These are phyloP conservation scores for Pelagophyceae sp. DNA, from an alignment of 352 stramenopile species.

Conservation along the genomic window DNA sequence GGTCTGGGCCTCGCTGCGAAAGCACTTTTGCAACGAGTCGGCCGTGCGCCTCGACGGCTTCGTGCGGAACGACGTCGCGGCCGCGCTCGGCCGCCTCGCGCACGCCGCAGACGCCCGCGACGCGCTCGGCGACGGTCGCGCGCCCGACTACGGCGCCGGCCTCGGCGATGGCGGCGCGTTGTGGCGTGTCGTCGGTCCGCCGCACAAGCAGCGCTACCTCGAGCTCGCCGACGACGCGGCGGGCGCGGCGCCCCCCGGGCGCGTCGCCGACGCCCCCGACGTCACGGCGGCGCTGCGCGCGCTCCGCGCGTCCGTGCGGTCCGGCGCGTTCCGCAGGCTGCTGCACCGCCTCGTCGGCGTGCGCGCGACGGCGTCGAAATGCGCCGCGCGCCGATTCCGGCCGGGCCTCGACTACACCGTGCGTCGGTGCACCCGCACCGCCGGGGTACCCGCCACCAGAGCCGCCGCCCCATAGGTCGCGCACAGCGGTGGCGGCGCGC, in stretches of 20 bases:
- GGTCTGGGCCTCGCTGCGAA: background rate
- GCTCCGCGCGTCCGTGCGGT: constrained; percentile 46
- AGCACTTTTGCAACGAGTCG: constrained; percentile 43
- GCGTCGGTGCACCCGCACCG: too few relatives aligned
- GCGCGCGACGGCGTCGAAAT: constrained; percentile 39
- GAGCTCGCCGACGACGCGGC: constrained; percentile 27
- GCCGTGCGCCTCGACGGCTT: constrained; percentile 72
- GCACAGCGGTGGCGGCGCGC: constrained; percentile 46
- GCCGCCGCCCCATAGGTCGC: too few relatives aligned
- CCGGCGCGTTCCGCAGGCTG: constrained; percentile 49
- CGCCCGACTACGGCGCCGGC: constrained; percentile 44
- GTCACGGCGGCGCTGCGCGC: background rate
- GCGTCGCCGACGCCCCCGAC: constrained; percentile 21
- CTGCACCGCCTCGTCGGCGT: constrained; percentile 47
- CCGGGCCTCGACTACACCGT: constrained; percentile 79
- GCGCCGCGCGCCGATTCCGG: constrained; percentile 63
- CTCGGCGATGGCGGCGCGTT: constrained; percentile 46
- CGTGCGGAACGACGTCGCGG: constrained; percentile 52
- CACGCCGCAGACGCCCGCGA: constrained; percentile 41
- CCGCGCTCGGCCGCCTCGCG: constrained; percentile 39
- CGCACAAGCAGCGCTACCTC: constrained; percentile 65
- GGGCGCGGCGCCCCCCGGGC: constrained; percentile 34
- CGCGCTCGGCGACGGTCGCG: constrained; percentile 47
- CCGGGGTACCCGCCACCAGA: too few relatives aligned
- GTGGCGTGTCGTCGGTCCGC: constrained; percentile 57